Evolutionary conservation across 768 basidiomycete genomes (phyloP).

Genomic region (Amanita fuliginea): DNA sequence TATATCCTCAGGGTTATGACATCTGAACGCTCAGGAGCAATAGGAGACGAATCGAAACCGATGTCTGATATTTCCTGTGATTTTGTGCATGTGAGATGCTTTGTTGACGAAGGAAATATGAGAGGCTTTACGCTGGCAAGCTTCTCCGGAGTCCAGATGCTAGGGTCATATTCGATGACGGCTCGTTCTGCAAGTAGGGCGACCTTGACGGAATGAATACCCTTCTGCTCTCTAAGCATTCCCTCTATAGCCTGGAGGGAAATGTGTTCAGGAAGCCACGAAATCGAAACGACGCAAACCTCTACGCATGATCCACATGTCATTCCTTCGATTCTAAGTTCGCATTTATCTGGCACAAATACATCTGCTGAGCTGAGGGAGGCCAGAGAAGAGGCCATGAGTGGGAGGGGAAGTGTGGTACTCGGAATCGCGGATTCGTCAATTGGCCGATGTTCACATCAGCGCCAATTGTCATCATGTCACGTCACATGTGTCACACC

Average conservation of each 20-base stretch:
- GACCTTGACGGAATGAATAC: slow-evolving; percentile 89
- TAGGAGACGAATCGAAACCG: slow-evolving; percentile 79
- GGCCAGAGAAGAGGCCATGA: slow-evolving; percentile 5
- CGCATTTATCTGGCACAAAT: slow-evolving; percentile 34
- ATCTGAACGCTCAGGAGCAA: slow-evolving; percentile 57
- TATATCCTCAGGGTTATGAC: slow-evolving; percentile 69
- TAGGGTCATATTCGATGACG: slow-evolving; percentile 80
- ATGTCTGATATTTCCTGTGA: slow-evolving; percentile 84
- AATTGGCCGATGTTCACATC: neutral
- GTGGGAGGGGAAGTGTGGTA: neutral
- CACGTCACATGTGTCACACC: neutral
- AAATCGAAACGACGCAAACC: slow-evolving; percentile 30
- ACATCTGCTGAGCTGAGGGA: slow-evolving; percentile 7
- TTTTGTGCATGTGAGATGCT: slow-evolving; percentile 6
- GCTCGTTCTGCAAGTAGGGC: slow-evolving; percentile 94
- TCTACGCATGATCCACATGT: slow-evolving; percentile 85
- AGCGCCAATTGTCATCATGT: neutral
- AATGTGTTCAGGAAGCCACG: neutral
- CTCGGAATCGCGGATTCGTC: neutral
- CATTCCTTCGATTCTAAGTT: slow-evolving; percentile 82
- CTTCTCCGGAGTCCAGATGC: slow-evolving; percentile 70
- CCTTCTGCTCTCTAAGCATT: slow-evolving; percentile 71
- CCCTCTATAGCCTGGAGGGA: slow-evolving; percentile 71
- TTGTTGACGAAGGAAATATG: neutral
- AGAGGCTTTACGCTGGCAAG: slow-evolving; percentile 54